Conservation (phyloP, 2,329 filamentous ascomycete genomes). For the Neopestalotiopsis rosae region DNA sequence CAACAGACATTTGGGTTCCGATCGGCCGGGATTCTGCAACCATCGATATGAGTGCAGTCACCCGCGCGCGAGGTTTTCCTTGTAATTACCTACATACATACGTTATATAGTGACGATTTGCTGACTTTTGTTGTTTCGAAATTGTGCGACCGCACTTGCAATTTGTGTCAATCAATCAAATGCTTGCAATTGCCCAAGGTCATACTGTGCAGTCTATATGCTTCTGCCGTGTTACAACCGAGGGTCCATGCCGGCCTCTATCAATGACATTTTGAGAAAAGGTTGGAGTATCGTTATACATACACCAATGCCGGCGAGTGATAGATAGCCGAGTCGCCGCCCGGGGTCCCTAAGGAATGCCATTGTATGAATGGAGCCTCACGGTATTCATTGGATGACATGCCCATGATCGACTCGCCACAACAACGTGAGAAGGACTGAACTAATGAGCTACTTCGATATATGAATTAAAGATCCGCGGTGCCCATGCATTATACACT, state of each 20-base stretch:
- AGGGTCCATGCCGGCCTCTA: neutral
- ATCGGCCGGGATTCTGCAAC: slow-evolving; percentile 7
- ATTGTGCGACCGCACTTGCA: neutral
- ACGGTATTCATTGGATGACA: neutral
- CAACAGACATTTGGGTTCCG: slow-evolving; percentile 6
- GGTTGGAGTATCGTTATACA: neutral
- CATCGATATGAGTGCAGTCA: neutral
- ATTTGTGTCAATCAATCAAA: neutral
- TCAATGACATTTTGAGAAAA: neutral
- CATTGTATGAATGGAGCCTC: neutral
- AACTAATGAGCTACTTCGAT: neutral
- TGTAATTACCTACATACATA: neutral
- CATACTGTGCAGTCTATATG: neutral
- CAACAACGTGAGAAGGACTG: neutral
- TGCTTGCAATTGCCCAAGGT: neutral
- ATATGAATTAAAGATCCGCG: too few species aligned
- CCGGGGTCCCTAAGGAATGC: too few species aligned
- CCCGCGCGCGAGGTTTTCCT: neutral
- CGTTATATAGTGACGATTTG: neutral
- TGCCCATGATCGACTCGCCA: neutral
- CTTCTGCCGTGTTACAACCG: neutral
- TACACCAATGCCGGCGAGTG: neutral
- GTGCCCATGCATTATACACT: neutral
- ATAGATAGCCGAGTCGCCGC: neutral
- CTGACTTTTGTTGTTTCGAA: neutral